Evolutionary conservation across 2,329 filamentous ascomycete genomes (phyloP), one percentile per base, ranked within the genome.

Genomic region (Fulvia fulva): DNA sequence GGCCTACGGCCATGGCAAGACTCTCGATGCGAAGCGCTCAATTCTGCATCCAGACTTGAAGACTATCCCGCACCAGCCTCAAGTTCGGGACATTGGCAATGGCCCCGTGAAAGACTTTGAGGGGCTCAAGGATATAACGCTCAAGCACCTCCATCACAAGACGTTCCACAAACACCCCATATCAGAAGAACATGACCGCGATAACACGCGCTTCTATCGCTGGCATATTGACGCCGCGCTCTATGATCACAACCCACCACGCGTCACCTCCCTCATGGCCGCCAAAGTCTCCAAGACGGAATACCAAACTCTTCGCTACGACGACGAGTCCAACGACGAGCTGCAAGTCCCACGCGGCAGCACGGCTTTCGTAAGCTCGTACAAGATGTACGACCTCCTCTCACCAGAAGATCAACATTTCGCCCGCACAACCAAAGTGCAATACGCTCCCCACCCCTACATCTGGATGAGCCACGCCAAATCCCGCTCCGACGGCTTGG

Each of bases 151-250:
- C 5, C 89, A 92, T 68, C 89, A 92, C 77, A 82, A 81, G 58
- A 90, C 86, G 0, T 92, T 92, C 74, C 89, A 92, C 73, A 82
- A 83, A 53, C 83, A 83, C 5, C 70, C 76, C 21, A 83, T 92
- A 62, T 81, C 87, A 0, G 75, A 86, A 1, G 76, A 78, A n/a
- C 78, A 85, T n/a, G 83, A 86, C 61, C 71, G 82, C 5, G 77
- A 81, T 12, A 78, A 77, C 64, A 85, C 83, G 0, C 75, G 82
- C 6, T 85, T 90, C 75, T 91, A 89, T 74, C 79, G 88, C 59
- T 91, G 89, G 88, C 88, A 91, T 71, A 91, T 91, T 55, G 88
- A 91, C 67, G 88, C 89, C 3, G 88, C 88, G 1, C 76, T 91
- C 5, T 91, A 91, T 69, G 87, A 83, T 19, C 80, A 91, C 6